phyloP scores from a whole-genome alignment of 78 protist species.

The Thecamonas trahens region DNA sequence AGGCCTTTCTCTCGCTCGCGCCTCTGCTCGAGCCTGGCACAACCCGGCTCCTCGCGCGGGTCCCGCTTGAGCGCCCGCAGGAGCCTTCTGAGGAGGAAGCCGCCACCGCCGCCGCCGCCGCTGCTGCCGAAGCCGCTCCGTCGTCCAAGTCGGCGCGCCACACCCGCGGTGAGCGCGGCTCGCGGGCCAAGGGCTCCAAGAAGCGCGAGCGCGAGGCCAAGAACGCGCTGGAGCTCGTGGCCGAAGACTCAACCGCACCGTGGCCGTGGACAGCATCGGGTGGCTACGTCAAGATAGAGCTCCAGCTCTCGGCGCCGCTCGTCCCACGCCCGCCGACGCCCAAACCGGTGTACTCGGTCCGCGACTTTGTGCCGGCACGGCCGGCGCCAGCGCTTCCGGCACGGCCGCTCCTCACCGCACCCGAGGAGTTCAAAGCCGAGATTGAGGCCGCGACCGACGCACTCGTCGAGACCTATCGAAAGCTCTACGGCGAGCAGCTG shows the following conservation, averaged over 20 bases:
- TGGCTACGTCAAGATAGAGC: not conserved
- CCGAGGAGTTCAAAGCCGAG: constrained; percentile 13
- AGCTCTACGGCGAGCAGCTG: too few species aligned
- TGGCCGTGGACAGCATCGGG: constrained; percentile 9
- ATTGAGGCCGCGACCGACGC: not conserved
- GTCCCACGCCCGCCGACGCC: constrained; percentile 4
- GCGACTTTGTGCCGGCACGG: constrained; percentile 14
- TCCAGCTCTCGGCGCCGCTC: not conserved
- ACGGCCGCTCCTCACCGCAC: not conserved
- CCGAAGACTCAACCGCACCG: not conserved
- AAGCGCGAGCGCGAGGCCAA: too few species aligned
- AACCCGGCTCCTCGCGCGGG: not conserved
- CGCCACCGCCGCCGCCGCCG: too few species aligned
- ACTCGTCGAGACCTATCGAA: too few species aligned
- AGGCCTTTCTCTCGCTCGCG: not conserved
- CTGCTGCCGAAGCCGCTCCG: too few species aligned
- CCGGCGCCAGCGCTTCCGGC: not conserved
- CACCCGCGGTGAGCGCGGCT: too few species aligned
- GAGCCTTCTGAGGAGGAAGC: not conserved
- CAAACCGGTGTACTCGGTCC: too few species aligned
- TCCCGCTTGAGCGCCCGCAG: not conserved
- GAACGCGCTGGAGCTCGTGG: not conserved
- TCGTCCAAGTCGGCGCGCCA: too few species aligned
- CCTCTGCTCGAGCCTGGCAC: constrained; percentile 4
- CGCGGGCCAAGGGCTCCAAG: too few species aligned